A percentile compares a stretch with the other conserved stretches of the same genome.
Evolutionary conservation across 495 filamentous ascomycete species (phyloP).

Genomic region (Cercophora samala): DNA sequence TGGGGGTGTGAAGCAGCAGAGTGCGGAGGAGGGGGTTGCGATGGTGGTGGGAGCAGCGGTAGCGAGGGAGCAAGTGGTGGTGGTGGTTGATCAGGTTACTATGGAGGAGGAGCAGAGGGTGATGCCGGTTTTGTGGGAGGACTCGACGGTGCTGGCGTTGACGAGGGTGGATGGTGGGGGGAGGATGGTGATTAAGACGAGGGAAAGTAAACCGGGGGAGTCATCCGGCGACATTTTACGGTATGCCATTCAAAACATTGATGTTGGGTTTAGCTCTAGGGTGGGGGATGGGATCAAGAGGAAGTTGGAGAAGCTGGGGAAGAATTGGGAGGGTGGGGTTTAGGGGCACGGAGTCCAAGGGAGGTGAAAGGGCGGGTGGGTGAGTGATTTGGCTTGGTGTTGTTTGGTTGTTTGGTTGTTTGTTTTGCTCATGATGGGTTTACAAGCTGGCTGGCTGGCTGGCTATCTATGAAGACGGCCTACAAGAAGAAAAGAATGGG

Average conservation of each 20-base stretch:
- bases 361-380: background rate
- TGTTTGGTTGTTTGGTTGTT: background rate
- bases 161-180: conserved; percentile 30
- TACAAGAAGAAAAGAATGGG: background rate
- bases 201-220: conserved; percentile 13
- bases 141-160: conserved; percentile 39
- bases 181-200: conserved; percentile 22
- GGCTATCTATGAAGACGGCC: background rate
- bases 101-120: conserved; percentile 37
- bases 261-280: conserved; percentile 40
- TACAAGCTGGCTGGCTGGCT: too few species aligned
- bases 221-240: conserved; percentile 42
- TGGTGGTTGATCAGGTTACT: conserved; percentile 41
- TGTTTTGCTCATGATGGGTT: background rate
- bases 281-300: conserved; percentile 47
- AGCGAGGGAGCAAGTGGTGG: conserved; percentile 24
- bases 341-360: conserved; percentile 15
- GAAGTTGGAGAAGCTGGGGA: conserved; percentile 39
- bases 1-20: conserved; percentile 19
- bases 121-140: conserved; percentile 38
- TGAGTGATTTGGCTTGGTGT: background rate
- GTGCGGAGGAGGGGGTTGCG: conserved; percentile 13
- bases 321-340: conserved; percentile 30
- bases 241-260: conserved; percentile 45
- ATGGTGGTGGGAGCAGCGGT: conserved; percentile 17